Evolutionary conservation across 2,329 filamentous ascomycete genomes (phyloP).

Genomic region (Fusarium pininemorale): DNA sequence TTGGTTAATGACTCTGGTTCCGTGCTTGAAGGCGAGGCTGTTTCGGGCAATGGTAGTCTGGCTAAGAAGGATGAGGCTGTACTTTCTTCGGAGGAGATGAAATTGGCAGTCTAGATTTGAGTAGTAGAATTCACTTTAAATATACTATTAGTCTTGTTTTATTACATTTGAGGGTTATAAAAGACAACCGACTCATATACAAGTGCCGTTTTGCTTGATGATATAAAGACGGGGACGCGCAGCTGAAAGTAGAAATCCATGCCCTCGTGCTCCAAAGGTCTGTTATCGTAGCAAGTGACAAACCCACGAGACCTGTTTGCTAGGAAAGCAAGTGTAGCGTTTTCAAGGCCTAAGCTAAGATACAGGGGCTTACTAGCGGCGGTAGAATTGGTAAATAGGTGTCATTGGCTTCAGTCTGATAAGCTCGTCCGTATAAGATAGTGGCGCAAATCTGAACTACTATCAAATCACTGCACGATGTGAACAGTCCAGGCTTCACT

Average conservation of each 20-base stretch:
- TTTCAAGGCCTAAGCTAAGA: not conserved
- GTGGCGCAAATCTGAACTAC: not conserved
- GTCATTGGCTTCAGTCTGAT: not conserved
- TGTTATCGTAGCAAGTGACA: not conserved
- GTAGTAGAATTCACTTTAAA: not conserved
- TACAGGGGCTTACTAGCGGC: not conserved
- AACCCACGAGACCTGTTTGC: not conserved
- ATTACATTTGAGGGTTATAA: not conserved
- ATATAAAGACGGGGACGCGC: fast-evolving
- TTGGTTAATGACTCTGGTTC: not conserved
- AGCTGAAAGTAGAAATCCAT: not conserved
- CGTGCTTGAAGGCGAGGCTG: not conserved
- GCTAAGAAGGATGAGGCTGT: not conserved
- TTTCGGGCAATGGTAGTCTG: not conserved
- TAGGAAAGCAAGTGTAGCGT: not conserved
- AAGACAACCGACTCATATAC: not conserved
- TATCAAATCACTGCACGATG: not conserved
- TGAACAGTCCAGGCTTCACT: not conserved
- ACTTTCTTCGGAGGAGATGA: not conserved
- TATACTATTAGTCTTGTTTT: not conserved
- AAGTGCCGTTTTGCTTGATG: not conserved
- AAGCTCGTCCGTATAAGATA: not conserved
- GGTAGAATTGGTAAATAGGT: not conserved
- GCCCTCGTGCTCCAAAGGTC: not conserved
- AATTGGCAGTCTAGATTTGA: not conserved